Base-by-base conservation (phyloP, 2,329 filamentous ascomycete species). In the Penicillium sp. region DNA sequence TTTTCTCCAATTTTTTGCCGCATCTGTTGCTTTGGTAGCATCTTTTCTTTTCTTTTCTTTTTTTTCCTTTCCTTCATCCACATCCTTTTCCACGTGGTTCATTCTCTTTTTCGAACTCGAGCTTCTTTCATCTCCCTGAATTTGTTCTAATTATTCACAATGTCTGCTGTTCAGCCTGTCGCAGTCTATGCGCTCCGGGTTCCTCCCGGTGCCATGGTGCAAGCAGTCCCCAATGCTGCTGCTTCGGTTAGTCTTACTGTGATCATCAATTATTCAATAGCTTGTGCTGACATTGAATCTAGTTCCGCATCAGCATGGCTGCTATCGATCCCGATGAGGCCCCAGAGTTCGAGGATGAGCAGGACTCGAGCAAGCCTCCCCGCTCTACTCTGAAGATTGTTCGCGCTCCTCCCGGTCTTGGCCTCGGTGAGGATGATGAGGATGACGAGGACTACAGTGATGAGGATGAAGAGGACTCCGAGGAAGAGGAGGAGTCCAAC, bases 251-350 rank as follows among this genome's bases (percentile, higher is more conserved):
- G 86, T 80, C 45, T 54, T 43, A 31, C 33, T 31, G 10, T 24
- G 32, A 42, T 26, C 26, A 19, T 22, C 32, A 17, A 48, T 41
- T 4, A 7, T 64, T n/a, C n/a, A n/a, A n/a, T n/a, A n/a, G n/a
- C n/a, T n/a, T n/a, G n/a, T n/a, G n/a, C n/a, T n/a, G n/a, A n/a
- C n/a, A n/a, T n/a, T n/a, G n/a, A n/a, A n/a, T n/a, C n/a, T n/a
- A 95, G 90, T 94, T 96, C 75, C 88, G 88, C 69, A 88, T 98
- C 67, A 97, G 90, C 64, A 98, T 98, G 93, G 93, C 94, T 64
- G 93, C 93, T 58, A 85, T 98, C 69, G 91, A 98, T 69, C 93
- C 93, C 51, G 88, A 82, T 64, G 87, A 87, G 62, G 77, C 82
- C 61, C 79, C 83, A 32, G 79, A 88, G 69, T 77, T 77, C 52